phyloP scores from a whole-genome alignment of 73 alveolate species.

The Tetrahymena borealis region DNA sequence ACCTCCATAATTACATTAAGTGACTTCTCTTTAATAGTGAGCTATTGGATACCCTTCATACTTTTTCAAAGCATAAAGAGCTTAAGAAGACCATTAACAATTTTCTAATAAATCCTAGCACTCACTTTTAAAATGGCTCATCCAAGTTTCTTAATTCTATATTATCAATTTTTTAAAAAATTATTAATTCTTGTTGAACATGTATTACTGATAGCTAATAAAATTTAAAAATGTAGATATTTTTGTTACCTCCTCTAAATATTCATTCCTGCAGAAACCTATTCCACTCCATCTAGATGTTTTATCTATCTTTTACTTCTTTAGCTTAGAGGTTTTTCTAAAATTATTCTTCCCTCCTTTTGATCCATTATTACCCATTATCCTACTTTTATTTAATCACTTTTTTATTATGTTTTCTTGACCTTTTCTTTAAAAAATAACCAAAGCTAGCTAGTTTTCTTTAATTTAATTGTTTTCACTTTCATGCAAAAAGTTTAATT shows the following conservation, averaged over 20 bases:
- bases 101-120: not conserved
- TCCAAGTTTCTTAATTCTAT: not conserved
- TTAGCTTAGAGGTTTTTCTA: not conserved
- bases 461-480: no score
- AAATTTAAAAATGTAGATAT: not conserved
- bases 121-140: not conserved
- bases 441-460: no score
- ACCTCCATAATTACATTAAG: not conserved
- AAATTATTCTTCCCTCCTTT: not conserved
- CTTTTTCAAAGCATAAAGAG: not conserved
- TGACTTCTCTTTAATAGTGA: not conserved
- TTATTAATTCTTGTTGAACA: not conserved
- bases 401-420: no score
- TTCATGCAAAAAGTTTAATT: no score
- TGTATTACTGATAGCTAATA: not conserved
- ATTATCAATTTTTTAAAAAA: not conserved
- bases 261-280: not conserved
- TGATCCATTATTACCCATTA: not conserved
- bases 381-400: not conserved
- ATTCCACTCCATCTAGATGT: not conserved
- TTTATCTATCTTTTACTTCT: not conserved
- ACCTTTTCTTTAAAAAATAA: no score
- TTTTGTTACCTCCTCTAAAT: not conserved
- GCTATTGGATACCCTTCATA: not conserved
- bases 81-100: not conserved